Evolutionary conservation across 768 basidiomycete genomes (phyloP), one percentile per base, ranked within the genome.

Genomic region (Cubamyces lactineus): DNA sequence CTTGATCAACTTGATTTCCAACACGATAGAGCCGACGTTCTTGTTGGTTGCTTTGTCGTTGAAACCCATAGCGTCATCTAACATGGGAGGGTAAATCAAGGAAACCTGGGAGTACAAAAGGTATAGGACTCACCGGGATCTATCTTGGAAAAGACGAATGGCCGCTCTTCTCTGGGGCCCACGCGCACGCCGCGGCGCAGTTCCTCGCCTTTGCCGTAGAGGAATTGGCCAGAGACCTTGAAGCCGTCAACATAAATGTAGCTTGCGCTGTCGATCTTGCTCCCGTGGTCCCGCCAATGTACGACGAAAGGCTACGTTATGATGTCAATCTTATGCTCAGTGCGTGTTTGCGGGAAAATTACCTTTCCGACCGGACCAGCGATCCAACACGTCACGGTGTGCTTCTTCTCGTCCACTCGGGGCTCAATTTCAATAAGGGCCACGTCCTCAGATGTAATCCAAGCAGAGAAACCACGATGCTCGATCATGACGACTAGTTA

Each of bases 181-280:
- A 83, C 80, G 38, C 87, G 77, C 7, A 87, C 73, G 1, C 83
- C 85, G 53, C 76, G 69, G 30, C 88, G 79, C n/a, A 68, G 80
- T 17, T 86, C 73, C n/a, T 76, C 73, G 0, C 89, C 88, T 15
- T 73, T 58, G 5, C 88, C 88, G 30, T 75, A 79, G 17, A 89
- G 70, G 66, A 88, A 89, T 16, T 82, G 75, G 5, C 88, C 89
- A 1, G 89, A 83, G 1, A 86, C 84, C 3, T 79, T 73, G 53
- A 82, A 77, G 0, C 87, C 88, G 68, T 91, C 89, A 8, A 91
- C 73, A n/a, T 76, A 77, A 21, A 91, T 84, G 67, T 81, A 89
- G 0, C 81, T 74, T 59, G 85, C 87, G 3, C 85, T 83, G 55
- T 84, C 79, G 6, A 83, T 70, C 28, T 70, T 70, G 40, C 82